Evolutionary conservation across 805 yeast genomes (phyloP).

Genomic region (Priceomyces fermenticarens): DNA sequence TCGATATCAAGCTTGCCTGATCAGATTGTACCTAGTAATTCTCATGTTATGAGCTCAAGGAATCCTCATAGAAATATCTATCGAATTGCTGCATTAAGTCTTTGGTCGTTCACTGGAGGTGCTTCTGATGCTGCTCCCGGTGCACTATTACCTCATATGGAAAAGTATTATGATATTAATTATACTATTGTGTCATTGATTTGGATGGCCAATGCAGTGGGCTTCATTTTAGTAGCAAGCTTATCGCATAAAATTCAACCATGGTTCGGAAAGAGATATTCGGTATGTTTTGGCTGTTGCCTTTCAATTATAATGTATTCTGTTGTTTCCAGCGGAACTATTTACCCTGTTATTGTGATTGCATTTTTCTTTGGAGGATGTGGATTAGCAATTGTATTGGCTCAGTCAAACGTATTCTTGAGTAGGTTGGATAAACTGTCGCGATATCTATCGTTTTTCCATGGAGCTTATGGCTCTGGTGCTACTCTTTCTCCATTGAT

Average conservation of each 20-base stretch:
- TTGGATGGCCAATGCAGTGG: conserved; percentile 26
- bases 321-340: conserved; percentile 46
- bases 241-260: conserved; percentile 22
- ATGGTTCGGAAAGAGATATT: conserved; percentile 17
- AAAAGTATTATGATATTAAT: conserved; percentile 17
- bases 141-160: conserved; percentile 24
- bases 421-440: conserved; percentile 52
- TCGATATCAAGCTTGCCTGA: too few relatives aligned
- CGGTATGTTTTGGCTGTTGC: conserved; percentile 29
- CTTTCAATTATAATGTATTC: conserved; percentile 40
- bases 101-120: conserved; percentile 20
- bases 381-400: conserved; percentile 48
- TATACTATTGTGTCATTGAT: conserved; percentile 24
- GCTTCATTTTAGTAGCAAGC: conserved; percentile 23
- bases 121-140: conserved; percentile 27
- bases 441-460: conserved; percentile 57
- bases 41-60: conserved; percentile 29
- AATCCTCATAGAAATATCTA: conserved; percentile 20
- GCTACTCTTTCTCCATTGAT: conserved; percentile 68
- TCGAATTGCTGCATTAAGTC: conserved; percentile 14
- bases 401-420: conserved; percentile 53
- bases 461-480: conserved; percentile 71
- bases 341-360: conserved; percentile 45
- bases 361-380: conserved; percentile 57
- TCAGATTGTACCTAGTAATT: background rate